phyloP scores from a whole-genome alignment of 192 early-diverging fungal species.

The Linnemannia exigua region DNA sequence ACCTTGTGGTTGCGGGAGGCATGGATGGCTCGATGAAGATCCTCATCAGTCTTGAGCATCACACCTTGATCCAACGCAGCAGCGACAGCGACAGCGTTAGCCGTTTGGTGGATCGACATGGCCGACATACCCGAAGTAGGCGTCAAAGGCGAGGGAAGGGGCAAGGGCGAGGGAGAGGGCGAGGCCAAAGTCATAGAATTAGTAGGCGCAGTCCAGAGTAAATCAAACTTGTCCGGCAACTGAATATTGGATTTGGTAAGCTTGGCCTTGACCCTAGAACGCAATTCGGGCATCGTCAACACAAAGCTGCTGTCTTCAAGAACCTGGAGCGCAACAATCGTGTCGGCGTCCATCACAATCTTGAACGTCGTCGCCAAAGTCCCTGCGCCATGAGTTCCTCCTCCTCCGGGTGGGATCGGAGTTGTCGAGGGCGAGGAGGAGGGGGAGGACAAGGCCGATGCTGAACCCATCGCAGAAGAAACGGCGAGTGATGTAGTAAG shows the following conservation, averaged over 20 bases:
- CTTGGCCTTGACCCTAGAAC: slow-evolving; percentile 21
- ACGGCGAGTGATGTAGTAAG: background rate
- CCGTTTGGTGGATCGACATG: background rate
- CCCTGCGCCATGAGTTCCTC: background rate
- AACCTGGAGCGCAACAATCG: slow-evolving; percentile 50
- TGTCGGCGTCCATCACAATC: slow-evolving; percentile 53
- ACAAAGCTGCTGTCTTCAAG: slow-evolving; percentile 31
- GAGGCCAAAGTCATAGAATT: slow-evolving; percentile 1
- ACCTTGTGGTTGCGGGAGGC: slow-evolving; percentile 41
- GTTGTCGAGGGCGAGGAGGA: background rate
- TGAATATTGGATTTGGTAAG: slow-evolving; percentile 50
- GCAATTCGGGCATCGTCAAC: slow-evolving; percentile 32
- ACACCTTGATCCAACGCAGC: background rate
- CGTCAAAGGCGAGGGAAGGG: background rate
- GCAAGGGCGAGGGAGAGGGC: background rate
- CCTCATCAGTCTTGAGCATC: slow-evolving; percentile 30
- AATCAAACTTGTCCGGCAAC: slow-evolving; percentile 37
- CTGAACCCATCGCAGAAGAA: background rate
- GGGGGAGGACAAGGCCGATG: background rate
- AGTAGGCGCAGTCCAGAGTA: slow-evolving; percentile 25
- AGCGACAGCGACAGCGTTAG: background rate
- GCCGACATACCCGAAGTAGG: background rate
- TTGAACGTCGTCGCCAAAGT: slow-evolving; percentile 43
- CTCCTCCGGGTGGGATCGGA: background rate
- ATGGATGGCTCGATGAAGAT: slow-evolving; percentile 32